Evolutionary conservation across 1,139 yeast genomes (phyloP), one percentile per base, ranked within the genome.

Genomic region (Wickerhamomyces sp.): DNA sequence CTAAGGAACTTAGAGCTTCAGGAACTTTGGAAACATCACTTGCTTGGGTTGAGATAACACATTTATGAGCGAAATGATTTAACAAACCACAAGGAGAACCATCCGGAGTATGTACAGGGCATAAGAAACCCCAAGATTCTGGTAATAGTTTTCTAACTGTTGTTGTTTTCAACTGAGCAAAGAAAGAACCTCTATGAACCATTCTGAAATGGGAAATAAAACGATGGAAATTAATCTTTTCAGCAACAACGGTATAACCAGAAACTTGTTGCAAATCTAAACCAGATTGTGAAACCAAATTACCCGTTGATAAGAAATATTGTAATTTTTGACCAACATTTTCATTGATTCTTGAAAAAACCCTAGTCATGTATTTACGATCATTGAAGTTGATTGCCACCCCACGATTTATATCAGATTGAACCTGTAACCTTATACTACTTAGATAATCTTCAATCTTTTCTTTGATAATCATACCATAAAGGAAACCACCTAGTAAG

Each of bases 171-270:
- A 93, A 78, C 68, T 93, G 96, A 39, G 99, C 98, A 66, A 93
- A 93, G 83, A 93, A 93, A 55, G 98, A 89, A 68, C 99, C 99
- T 80, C 99, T 85, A 69, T 93, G 99, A 43, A 93, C 99, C 99
- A 93, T 93, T 71, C 99, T 76, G 77, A 93, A 93, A 74, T 93
- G 99, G 23, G 98, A 81, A 55, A 93, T 84, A 71, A 93, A 93
- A 65, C 99, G 86, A 68, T 94, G 87, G 75, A 90, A 93, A 67
- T 93, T 93, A 67, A 93, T 93, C 68, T 94, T 93, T 70, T 93
- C 99, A 3, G 99, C 99, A 51, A 94, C 98, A 56, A 93, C 99
- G 1, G 99, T 93, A 66, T 89, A 93, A 62, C 99, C 99, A 45
- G 96, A 85, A 43, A 91, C 96, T 73, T 93, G 99, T 69, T 93